Evolutionary conservation across 306 rosid species (phyloP).

Genomic region (Cucurbita argyrosperma): DNA sequence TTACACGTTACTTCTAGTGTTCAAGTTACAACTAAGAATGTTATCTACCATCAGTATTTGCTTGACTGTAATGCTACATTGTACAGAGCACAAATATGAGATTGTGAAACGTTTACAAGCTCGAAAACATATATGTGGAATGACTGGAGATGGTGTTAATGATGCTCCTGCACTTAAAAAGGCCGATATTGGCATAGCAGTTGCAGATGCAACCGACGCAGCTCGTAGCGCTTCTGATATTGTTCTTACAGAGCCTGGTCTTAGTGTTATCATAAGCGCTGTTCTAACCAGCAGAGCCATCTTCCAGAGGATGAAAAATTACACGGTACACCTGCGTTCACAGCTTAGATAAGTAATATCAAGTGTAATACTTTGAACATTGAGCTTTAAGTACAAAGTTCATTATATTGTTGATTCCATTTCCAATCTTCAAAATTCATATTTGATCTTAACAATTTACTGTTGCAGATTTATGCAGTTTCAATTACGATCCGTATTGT

Average conservation of each 20-base stretch:
- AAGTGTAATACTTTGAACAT: not conserved
- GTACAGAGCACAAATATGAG: constrained; percentile 74
- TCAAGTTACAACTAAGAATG: not conserved
- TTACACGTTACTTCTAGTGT: not conserved
- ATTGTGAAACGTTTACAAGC: constrained; percentile 71
- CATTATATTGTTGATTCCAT: not conserved
- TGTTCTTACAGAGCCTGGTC: constrained; percentile 80
- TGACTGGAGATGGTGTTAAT: constrained; percentile 87
- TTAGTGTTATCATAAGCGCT: constrained; percentile 74
- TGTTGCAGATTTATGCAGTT: constrained; percentile 69
- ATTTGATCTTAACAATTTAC: not conserved
- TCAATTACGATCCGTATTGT: constrained; percentile 86
- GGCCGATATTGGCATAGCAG: constrained; percentile 89
- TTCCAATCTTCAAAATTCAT: not conserved
- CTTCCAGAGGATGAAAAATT: constrained; percentile 85
- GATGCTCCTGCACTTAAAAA: constrained; percentile 84
- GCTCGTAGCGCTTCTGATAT: constrained; percentile 86
- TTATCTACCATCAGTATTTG: not conserved
- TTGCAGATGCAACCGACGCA: constrained; percentile 87
- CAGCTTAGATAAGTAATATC: not conserved
- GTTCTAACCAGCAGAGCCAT: constrained; percentile 85
- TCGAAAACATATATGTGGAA: constrained; percentile 68
- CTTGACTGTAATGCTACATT: not conserved
- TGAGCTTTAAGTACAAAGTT: not conserved
- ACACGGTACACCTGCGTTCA: constrained; percentile 39